phyloP scores from a whole-genome alignment of 768 basidiomycete genomes.

The Rhizopogon rudus region DNA sequence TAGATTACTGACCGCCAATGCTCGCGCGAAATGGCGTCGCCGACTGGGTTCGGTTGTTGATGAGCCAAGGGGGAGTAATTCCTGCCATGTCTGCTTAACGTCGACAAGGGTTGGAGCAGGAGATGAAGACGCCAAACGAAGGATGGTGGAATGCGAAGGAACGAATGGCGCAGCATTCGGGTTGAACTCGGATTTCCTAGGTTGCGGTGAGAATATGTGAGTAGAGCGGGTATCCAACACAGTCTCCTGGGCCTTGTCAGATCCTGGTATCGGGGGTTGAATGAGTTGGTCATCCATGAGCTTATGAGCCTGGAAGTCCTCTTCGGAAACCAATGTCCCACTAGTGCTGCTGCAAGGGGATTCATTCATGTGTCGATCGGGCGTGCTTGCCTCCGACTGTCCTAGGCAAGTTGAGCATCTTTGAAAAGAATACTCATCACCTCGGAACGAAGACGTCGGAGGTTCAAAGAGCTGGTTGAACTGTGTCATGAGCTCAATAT shows the following conservation, averaged over 20 bases:
- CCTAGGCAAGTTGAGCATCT: background rate
- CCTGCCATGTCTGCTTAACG: background rate
- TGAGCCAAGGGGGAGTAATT: background rate
- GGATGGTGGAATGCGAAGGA: background rate
- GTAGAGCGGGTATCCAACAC: background rate
- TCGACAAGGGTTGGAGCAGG: background rate
- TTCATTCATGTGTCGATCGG: background rate
- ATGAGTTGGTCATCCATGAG: background rate
- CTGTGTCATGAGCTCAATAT: background rate
- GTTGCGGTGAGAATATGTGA: background rate
- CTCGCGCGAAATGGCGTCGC: background rate
- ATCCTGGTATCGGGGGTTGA: background rate
- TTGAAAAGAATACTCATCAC: background rate
- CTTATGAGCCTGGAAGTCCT: background rate
- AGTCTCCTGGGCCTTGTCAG: background rate
- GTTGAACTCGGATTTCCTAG: constrained; percentile 1
- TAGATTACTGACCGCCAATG: background rate
- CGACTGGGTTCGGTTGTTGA: background rate
- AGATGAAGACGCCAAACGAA: background rate
- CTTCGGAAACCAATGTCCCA: constrained; percentile 4
- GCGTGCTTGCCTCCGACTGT: background rate
- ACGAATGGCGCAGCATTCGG: constrained; percentile 6
- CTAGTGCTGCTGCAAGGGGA: constrained; percentile 4
- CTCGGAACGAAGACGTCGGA: background rate
- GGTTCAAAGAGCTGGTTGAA: background rate